Conservation (phyloP, 805 yeast genomes). For the Lipomyces kockii region DNA sequence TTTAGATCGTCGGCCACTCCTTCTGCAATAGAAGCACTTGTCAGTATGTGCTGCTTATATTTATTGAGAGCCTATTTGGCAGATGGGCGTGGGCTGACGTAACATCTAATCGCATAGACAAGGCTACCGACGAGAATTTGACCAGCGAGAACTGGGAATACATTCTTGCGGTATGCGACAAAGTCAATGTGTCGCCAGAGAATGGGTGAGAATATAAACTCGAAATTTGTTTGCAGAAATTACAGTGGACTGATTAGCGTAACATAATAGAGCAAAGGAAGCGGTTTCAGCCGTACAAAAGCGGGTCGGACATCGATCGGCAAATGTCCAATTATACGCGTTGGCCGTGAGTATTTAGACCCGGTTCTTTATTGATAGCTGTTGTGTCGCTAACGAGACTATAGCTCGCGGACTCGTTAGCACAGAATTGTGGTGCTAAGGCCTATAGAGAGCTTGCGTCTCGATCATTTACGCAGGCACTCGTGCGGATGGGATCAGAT, state of each 20-base stretch:
- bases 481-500: slow-evolving; percentile 59
- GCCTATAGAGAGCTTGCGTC: slow-evolving; percentile 67
- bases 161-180: slow-evolving; percentile 68
- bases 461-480: slow-evolving; percentile 54
- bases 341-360: slow-evolving; percentile 44
- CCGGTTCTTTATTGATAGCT: not conserved
- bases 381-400: not conserved
- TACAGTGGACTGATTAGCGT: not conserved
- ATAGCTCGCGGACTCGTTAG: slow-evolving; percentile 57
- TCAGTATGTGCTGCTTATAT: not conserved
- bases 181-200: slow-evolving; percentile 65
- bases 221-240: not conserved
- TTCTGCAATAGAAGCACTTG: slow-evolving; percentile 1
- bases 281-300: slow-evolving; percentile 54
- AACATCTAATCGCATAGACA: slow-evolving; percentile 34
- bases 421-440: slow-evolving; percentile 78
- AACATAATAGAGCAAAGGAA: slow-evolving; percentile 45
- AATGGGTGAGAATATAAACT: slow-evolving; percentile 45
- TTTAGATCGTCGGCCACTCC: slow-evolving; percentile 21
- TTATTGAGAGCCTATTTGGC: not conserved
- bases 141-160: slow-evolving; percentile 71
- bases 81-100: not conserved
- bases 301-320: slow-evolving; percentile 59
- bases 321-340: slow-evolving; percentile 67
- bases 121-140: slow-evolving; percentile 68